phyloP scores from a whole-genome alignment of 768 basidiomycete species.

The Filobasidium wieringae region DNA sequence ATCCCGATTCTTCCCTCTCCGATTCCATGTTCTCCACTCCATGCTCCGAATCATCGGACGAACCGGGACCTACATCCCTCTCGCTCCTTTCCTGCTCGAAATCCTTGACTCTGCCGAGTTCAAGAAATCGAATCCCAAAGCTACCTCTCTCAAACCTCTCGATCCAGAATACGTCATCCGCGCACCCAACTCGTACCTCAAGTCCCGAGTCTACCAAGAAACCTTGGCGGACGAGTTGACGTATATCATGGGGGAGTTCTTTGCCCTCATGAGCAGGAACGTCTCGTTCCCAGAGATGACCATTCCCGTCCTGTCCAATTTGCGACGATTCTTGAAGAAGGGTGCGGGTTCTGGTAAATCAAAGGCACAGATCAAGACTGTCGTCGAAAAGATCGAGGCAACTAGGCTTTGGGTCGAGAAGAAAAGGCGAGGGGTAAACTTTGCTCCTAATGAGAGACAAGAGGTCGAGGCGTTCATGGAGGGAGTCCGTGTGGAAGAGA shows the following conservation, averaged over 20 bases:
- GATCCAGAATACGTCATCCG: conserved; percentile 81
- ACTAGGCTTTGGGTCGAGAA: conserved; percentile 66
- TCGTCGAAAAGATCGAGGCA: conserved; percentile 80
- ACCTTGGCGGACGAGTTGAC: conserved; percentile 67
- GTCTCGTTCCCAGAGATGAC: conserved; percentile 89
- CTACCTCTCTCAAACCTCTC: conserved; percentile 74
- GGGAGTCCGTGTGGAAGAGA: conserved; percentile 48
- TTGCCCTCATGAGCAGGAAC: conserved; percentile 62
- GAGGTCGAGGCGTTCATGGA: conserved; percentile 58
- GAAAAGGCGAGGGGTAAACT: conserved; percentile 55
- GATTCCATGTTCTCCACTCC: conserved; percentile 81
- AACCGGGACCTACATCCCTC: conserved; percentile 73
- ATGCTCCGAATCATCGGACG: conserved; percentile 72
- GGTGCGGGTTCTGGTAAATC: conserved; percentile 34
- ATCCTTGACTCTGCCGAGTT: conserved; percentile 65
- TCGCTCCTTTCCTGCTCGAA: conserved; percentile 75
- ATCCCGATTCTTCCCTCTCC: conserved; percentile 84
- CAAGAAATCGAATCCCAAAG: conserved; percentile 55
- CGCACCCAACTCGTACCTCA: conserved; percentile 73
- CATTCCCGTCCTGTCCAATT: conserved; percentile 59
- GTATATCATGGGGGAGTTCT: conserved; percentile 66
- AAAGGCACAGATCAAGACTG: conserved; percentile 50
- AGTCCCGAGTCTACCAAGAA: conserved; percentile 75
- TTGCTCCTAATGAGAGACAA: conserved; percentile 58
- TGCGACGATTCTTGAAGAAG: conserved; percentile 64